These are phyloP conservation scores for Seiridium unicorne DNA, from an alignment of 2,329 filamentous ascomycete species.

Conservation along the genomic window DNA sequence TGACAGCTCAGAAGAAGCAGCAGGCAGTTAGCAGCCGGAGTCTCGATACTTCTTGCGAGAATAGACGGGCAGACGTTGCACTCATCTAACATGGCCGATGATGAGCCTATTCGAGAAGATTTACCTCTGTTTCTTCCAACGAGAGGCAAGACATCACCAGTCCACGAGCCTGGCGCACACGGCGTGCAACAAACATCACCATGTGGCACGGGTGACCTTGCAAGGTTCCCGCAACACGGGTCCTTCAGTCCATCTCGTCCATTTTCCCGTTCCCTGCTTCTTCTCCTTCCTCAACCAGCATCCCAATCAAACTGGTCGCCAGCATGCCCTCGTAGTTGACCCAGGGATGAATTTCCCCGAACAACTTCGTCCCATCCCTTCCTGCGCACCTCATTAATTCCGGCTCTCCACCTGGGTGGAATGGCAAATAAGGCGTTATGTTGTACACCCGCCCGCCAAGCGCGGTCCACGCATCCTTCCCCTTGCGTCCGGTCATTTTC, in stretches of 20 bases:
- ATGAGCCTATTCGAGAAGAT: too few species aligned
- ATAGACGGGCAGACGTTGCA: too few species aligned
- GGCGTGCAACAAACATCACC: too few species aligned
- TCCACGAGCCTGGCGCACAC: background rate
- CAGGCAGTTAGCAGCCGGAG: too few species aligned
- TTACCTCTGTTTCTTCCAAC: too few species aligned
- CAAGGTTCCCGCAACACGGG: too few species aligned
- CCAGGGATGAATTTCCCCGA: constrained; percentile 68
- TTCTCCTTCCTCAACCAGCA: constrained; percentile 57
- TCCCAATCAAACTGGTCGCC: constrained; percentile 59
- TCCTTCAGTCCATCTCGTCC: constrained; percentile 59
- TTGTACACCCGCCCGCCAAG: constrained; percentile 93
- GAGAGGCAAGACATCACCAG: background rate
- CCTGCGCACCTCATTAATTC: constrained; percentile 67
- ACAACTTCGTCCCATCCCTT: constrained; percentile 60
- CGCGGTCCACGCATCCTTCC: constrained; percentile 85
- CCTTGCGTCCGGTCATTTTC: constrained; percentile 76
- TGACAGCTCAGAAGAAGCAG: too few species aligned
- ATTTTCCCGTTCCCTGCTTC: constrained; percentile 36
- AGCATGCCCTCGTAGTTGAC: constrained; percentile 73
- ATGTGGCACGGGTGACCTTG: too few species aligned
- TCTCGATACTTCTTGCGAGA: too few species aligned
- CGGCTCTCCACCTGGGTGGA: constrained; percentile 82
- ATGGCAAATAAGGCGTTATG: constrained; percentile 82
- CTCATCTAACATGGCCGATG: too few species aligned